phyloP scores from a whole-genome alignment of 768 basidiomycete species.

The Boletellus ananiceps region DNA sequence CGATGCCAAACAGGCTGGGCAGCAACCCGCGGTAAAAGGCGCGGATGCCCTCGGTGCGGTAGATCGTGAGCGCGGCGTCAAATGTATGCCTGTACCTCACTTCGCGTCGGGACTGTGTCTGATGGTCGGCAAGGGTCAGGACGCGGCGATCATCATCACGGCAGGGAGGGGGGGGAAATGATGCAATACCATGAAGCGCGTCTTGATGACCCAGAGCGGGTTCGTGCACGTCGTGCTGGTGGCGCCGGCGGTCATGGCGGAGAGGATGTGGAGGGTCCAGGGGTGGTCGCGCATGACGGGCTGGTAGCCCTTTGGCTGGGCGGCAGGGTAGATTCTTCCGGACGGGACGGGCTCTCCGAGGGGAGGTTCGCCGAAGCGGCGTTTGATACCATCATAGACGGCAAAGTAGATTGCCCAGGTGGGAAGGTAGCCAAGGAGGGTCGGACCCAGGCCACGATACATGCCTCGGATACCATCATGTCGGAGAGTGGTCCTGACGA shows the following conservation, averaged over 20 bases:
- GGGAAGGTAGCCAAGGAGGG: constrained; percentile 92
- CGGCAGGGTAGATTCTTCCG: constrained; percentile 70
- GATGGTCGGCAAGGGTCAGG: constrained; percentile 1
- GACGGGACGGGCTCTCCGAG: constrained; percentile 33
- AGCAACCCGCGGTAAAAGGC: constrained; percentile 95
- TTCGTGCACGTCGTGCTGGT: constrained; percentile 91
- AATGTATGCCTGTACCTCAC: constrained; percentile 81
- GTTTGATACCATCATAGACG: constrained; percentile 95
- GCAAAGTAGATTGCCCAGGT: constrained; percentile 99
- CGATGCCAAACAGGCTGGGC: constrained; percentile 89
- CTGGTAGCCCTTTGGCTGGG: constrained; percentile 83
- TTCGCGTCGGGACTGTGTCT: constrained; percentile 84
- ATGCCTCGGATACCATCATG: constrained; percentile 81
- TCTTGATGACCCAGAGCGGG: constrained; percentile 98
- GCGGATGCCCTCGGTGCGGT: constrained; percentile 75
- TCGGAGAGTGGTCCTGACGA: constrained; percentile 49
- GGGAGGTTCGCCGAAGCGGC: constrained; percentile 65
- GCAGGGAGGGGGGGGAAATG: neutral
- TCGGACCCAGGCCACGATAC: constrained; percentile 97
- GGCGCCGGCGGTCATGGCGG: constrained; percentile 95
- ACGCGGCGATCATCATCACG: neutral
- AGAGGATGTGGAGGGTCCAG: constrained; percentile 85
- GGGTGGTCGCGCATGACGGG: constrained; percentile 76
- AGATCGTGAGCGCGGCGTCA: constrained; percentile 88
- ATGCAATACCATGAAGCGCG: constrained; percentile 86